Conservation (phyloP, 768 basidiomycete genomes). For the Tephrocybe sp. region DNA sequence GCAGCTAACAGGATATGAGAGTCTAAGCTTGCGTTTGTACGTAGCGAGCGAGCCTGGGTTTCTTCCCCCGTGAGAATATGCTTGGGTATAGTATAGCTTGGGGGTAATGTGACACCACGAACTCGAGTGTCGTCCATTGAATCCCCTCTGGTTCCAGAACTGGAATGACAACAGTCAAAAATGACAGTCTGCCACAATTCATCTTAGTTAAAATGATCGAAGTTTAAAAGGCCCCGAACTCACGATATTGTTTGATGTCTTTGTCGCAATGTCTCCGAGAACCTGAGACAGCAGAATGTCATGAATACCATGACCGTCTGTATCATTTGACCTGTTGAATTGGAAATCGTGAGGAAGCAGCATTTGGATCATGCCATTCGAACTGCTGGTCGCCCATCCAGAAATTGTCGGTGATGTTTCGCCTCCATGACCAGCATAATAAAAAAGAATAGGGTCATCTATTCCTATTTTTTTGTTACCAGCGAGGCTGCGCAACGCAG, state of each 20-base stretch:
- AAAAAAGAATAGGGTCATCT: slow-evolving; percentile 11
- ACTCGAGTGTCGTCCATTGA: neutral
- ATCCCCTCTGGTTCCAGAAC: neutral
- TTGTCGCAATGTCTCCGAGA: neutral
- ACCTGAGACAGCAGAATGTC: slow-evolving; percentile 2
- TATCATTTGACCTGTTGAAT: neutral
- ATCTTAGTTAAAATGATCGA: too few species aligned
- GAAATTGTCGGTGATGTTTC: neutral
- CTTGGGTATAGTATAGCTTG: neutral
- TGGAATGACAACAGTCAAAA: slow-evolving; percentile 10
- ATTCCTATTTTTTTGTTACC: neutral
- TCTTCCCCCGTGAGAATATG: neutral
- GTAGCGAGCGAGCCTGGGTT: neutral
- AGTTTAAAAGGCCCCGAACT: too few species aligned
- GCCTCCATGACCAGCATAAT: slow-evolving; percentile 13
- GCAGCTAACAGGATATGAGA: slow-evolving; percentile 14
- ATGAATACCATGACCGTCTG: slow-evolving; percentile 1
- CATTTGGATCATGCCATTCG: slow-evolving; percentile 6
- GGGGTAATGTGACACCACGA: neutral
- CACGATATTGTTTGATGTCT: slow-evolving; percentile 13
- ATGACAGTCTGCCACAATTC: slow-evolving; percentile 16
- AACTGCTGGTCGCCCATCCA: neutral
- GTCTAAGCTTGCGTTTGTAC: neutral
- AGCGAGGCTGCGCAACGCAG: neutral
- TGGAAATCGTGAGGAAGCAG: slow-evolving; percentile 10